These are phyloP conservation scores for Lobosporangium transversale DNA, from an alignment of 192 early-diverging fungal species.

Conservation along the genomic window DNA sequence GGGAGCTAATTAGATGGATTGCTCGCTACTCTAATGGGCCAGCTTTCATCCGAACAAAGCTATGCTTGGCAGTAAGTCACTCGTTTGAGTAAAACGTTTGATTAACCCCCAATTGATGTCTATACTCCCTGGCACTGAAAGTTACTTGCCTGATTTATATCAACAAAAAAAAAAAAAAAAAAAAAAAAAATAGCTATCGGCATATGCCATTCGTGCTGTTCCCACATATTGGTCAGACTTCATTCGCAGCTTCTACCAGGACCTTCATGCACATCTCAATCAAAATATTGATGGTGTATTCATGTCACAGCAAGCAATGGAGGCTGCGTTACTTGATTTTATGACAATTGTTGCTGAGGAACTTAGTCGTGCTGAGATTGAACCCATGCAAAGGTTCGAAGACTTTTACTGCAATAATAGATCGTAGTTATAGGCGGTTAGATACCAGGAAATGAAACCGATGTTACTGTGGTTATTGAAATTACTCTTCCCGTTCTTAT, in stretches of 20 bases:
- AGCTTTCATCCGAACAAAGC: conserved; percentile 60
- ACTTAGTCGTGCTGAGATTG: conserved; percentile 57
- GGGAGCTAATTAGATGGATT: conserved; percentile 59
- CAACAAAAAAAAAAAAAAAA: too few relatives aligned
- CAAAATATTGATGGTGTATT: conserved; percentile 24
- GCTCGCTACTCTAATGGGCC: conserved; percentile 57
- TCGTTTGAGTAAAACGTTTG: neutral
- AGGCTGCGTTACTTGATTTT: conserved; percentile 60
- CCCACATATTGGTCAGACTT: conserved; percentile 62
- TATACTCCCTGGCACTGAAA: too few relatives aligned
- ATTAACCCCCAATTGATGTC: neutral
- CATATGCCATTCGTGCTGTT: conserved; percentile 58
- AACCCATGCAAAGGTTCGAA: conserved; percentile 56
- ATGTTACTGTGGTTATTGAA: too few relatives aligned
- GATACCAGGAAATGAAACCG: too few relatives aligned
- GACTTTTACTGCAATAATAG: neutral
- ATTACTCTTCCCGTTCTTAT: too few relatives aligned
- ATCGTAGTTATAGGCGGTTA: neutral
- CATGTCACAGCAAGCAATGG: conserved; percentile 27
- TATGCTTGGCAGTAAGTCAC: conserved; percentile 65
- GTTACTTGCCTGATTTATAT: too few relatives aligned
- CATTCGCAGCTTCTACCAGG: conserved; percentile 53
- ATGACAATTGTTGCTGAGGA: conserved; percentile 68
- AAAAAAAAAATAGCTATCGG: conserved; percentile 64
- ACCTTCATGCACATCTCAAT: conserved; percentile 47